phyloP scores from a whole-genome alignment of 179 eudicot genomes.

The Amaranthus tricolor region DNA sequence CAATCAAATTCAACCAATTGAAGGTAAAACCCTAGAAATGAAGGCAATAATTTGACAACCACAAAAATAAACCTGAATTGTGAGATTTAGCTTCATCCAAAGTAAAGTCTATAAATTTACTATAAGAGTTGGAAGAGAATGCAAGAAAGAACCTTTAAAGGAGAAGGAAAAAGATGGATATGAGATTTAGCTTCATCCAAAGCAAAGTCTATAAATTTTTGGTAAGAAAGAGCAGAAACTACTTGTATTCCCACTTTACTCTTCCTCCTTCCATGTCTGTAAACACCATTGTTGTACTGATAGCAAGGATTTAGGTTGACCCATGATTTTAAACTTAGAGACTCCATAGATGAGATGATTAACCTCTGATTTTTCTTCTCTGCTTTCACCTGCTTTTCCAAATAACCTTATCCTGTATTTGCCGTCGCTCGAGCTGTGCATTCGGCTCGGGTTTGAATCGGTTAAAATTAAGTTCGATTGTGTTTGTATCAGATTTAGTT shows the following conservation, averaged over 20 bases:
- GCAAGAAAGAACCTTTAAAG: constrained; percentile 31
- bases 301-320: background rate
- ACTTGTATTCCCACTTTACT: constrained; percentile 3
- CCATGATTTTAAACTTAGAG: background rate
- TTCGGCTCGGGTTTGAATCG: no score
- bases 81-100: no score
- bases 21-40: no score
- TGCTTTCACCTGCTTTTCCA: no score
- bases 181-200: constrained; percentile 26
- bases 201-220: constrained; percentile 37
- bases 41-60: no score
- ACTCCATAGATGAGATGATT: constrained; percentile 12
- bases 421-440: no score
- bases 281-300: background rate
- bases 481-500: no score
- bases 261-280: background rate
- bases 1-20: no score
- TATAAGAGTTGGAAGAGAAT: background rate
- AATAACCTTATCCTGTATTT: no score
- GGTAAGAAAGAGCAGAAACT: constrained; percentile 26
- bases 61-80: no score
- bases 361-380: background rate
- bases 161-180: constrained; percentile 28
- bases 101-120: no score
- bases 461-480: no score